phyloP scores from a whole-genome alignment of 176 grass and related monocot genomes.

The Triticum dicoccoides region DNA sequence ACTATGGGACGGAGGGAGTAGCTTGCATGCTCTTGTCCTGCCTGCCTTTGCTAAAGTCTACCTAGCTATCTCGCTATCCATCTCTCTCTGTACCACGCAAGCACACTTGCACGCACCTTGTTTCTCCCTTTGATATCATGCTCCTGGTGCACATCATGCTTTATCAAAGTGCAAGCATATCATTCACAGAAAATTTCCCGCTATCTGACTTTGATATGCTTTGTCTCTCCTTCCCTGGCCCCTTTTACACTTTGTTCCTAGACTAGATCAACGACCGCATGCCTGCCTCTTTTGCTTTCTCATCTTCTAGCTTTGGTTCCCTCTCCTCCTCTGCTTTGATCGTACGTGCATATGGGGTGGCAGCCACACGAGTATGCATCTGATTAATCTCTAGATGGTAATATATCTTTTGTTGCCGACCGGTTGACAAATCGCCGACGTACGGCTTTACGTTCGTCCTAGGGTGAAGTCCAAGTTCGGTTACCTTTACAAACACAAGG shows the following conservation, averaged over 20 bases:
- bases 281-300: slow-evolving; percentile 24
- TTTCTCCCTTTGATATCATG: too few species aligned
- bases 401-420: neutral
- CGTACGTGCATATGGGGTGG: neutral
- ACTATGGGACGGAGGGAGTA: neutral
- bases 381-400: slow-evolving; percentile 3
- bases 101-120: too few species aligned
- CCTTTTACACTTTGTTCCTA: too few species aligned
- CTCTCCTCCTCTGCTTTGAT: neutral
- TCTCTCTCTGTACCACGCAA: too few species aligned
- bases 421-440: neutral
- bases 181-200: too few species aligned
- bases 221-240: too few species aligned
- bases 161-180: too few species aligned
- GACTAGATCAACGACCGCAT: slow-evolving; percentile 11
- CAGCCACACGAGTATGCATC: neutral
- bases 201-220: neutral
- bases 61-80: neutral
- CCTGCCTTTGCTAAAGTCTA: slow-evolving; percentile 54
- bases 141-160: too few species aligned
- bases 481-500: neutral
- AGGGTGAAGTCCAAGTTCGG: too few species aligned
- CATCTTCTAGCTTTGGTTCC: slow-evolving; percentile 28
- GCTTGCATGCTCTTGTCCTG: slow-evolving; percentile 11
- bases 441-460: slow-evolving; percentile 29